Percentiles rank a stretch among this genome's conserved stretches.
phyloP scores from a whole-genome alignment of 352 stramenopile genomes.

The Phytophthora nicotianae region DNA sequence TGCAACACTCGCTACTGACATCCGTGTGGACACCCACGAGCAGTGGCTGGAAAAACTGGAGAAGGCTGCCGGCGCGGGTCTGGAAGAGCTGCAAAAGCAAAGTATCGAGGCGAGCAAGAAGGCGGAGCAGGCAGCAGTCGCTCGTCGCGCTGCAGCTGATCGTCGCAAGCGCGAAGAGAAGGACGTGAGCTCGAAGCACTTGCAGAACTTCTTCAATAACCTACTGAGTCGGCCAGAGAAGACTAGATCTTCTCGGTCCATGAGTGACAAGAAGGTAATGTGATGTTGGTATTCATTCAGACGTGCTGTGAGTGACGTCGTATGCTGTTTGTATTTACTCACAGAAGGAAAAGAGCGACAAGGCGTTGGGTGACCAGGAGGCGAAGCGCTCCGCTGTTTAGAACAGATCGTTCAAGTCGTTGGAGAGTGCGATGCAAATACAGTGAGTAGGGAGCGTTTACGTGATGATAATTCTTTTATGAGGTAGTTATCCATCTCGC shows the following conservation, averaged over 20 bases:
- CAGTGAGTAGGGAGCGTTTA: conserved; percentile 4
- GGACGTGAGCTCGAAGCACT: conserved; percentile 85
- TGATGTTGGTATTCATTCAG: not conserved
- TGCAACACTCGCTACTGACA: conserved; percentile 44
- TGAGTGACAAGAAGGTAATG: conserved; percentile 69
- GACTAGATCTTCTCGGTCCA: conserved; percentile 67
- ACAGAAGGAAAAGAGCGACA: conserved; percentile 77
- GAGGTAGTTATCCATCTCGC: not conserved
- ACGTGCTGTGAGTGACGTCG: not conserved
- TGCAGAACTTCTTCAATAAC: conserved; percentile 91
- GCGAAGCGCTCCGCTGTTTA: conserved; percentile 43
- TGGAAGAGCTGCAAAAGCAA: conserved; percentile 86
- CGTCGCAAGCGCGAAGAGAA: conserved; percentile 81
- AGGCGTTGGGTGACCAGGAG: conserved; percentile 61
- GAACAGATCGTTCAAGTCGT: not conserved
- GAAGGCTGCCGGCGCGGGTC: conserved; percentile 71
- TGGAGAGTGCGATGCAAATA: conserved; percentile 2
- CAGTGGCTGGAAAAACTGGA: conserved; percentile 85
- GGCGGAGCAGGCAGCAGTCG: conserved; percentile 65
- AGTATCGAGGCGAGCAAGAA: conserved; percentile 87
- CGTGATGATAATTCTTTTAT: too few species aligned
- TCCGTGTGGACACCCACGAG: conserved; percentile 72
- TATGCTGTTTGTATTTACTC: conserved; percentile 4
- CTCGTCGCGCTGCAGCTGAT: conserved; percentile 71
- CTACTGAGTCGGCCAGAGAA: conserved; percentile 85